phyloP scores from a whole-genome alignment of 2,329 filamentous ascomycete species.

The Chaetomium olivaceum region DNA sequence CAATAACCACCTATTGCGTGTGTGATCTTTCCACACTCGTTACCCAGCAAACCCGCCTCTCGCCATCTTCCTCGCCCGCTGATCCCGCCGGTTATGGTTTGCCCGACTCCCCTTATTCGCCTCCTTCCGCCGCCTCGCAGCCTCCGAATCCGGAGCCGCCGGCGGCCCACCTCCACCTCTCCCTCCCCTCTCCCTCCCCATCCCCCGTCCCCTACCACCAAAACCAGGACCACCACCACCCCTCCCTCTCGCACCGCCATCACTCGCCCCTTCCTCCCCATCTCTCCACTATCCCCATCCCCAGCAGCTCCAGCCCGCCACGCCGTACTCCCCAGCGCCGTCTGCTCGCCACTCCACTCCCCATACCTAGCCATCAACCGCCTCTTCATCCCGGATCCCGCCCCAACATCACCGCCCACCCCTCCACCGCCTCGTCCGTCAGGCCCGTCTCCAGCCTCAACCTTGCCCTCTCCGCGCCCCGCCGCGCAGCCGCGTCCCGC shows the following conservation, averaged over 20 bases:
- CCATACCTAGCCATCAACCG: constrained; percentile 71
- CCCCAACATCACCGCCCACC: constrained; percentile 84
- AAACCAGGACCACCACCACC: constrained; percentile 42
- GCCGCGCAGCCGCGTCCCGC: constrained; percentile 69
- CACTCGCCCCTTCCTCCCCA: constrained; percentile 58
- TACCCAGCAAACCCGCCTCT: constrained; percentile 47
- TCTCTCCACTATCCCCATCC: no score
- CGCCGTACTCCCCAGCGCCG: constrained; percentile 63
- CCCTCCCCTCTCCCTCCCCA: constrained; percentile 50
- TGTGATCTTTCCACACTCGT: neutral
- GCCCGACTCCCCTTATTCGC: constrained; percentile 77
- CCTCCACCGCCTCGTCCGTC: constrained; percentile 92
- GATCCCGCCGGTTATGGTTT: constrained; percentile 83
- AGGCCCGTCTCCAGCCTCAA: constrained; percentile 78
- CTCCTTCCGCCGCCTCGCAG: constrained; percentile 74
- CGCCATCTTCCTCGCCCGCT: constrained; percentile 65
- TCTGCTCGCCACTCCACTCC: constrained; percentile 66
- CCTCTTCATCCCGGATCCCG: constrained; percentile 68
- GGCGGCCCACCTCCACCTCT: constrained; percentile 62
- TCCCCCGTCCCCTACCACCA: constrained; percentile 41
- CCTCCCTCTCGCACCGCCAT: constrained; percentile 42
- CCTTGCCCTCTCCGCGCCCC: constrained; percentile 60
- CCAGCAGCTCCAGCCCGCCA: constrained; percentile 56
- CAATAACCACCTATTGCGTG: neutral
- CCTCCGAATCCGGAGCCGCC: constrained; percentile 69